These are phyloP conservation scores for Leishmania tarentolae DNA, from an alignment of 208 protist genomes.

Conservation along the genomic window DNA sequence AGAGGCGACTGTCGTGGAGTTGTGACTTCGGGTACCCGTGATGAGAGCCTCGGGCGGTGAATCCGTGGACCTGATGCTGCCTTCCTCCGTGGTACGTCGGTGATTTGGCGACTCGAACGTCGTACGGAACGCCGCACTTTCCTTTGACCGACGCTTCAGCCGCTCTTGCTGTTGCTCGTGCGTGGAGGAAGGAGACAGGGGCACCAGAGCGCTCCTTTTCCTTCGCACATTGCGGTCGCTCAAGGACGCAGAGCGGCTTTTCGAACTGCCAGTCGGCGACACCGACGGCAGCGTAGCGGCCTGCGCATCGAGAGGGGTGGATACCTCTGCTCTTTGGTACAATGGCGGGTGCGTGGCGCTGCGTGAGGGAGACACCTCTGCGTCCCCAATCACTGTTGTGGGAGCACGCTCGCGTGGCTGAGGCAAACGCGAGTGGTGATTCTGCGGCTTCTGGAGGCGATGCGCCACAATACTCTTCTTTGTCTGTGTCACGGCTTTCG, in stretches of 20 bases:
- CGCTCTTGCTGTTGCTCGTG: background rate
- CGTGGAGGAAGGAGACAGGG: background rate
- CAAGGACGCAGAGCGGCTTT: constrained; percentile 1
- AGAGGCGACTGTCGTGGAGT: constrained; percentile 1
- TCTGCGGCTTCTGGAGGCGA: constrained; percentile 15
- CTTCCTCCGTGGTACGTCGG: constrained; percentile 8
- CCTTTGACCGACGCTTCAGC: constrained; percentile 12
- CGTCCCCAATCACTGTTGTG: background rate
- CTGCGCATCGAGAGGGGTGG: constrained; percentile 11
- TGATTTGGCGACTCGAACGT: constrained; percentile 3
- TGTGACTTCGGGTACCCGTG: constrained; percentile 12
- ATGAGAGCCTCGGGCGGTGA: constrained; percentile 16
- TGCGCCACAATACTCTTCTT: constrained; percentile 52
- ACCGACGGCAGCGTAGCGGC: background rate
- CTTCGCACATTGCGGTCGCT: background rate
- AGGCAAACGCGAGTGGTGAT: constrained; percentile 6
- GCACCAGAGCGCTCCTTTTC: constrained; percentile 1
- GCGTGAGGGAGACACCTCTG: background rate
- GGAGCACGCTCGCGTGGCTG: background rate
- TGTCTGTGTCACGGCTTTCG: background rate
- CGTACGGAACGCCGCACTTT: constrained; percentile 1
- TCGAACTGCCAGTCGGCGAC: background rate
- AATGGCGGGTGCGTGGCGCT: constrained; percentile 17
- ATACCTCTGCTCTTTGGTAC: constrained; percentile 4
- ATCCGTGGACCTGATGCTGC: constrained; percentile 4